A percentile compares a stretch with the other conserved stretches of the same genome.
These are phyloP conservation scores for Aspergillus cavernicola DNA, from an alignment of 495 filamentous ascomycete species.

Conservation along the genomic window DNA sequence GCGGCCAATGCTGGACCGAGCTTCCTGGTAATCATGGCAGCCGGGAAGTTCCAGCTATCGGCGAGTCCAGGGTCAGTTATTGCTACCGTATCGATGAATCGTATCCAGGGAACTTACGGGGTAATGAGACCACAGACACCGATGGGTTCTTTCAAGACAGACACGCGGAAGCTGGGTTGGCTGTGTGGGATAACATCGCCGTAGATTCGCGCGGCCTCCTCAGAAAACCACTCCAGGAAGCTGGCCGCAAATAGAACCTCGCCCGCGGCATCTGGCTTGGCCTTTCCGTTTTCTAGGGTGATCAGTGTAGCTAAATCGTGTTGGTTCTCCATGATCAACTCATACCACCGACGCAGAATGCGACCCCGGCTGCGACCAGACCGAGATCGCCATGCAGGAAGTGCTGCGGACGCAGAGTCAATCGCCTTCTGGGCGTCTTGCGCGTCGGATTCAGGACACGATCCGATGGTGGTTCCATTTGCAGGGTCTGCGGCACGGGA, in stretches of 20 bases:
- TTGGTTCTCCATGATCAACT: background rate
- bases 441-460: no score
- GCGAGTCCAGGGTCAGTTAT: no score
- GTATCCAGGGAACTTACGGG: no score
- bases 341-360: no score
- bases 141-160: conserved; percentile 31
- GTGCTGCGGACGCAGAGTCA: no score
- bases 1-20: conserved; percentile 57
- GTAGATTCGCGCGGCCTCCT: conserved; percentile 69
- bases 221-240: conserved; percentile 82
- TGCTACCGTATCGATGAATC: no score
- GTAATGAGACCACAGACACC: conserved; percentile 35
- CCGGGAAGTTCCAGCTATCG: conserved; percentile 71
- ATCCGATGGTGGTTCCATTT: no score
- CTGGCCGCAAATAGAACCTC: conserved; percentile 70
- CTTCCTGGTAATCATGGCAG: conserved; percentile 83
- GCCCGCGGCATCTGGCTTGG: conserved; percentile 66
- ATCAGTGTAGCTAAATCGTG: no score
- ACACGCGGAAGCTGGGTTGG: conserved; percentile 15
- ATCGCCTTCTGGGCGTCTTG: no score
- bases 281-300: conserved; percentile 74
- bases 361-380: no score
- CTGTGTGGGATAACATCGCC: conserved; percentile 63
- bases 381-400: no score
- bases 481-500: no score